A percentile compares a stretch with the other conserved stretches of the same genome.
These are phyloP conservation scores for Eurotiales sp. DNA, from an alignment of 2,329 filamentous ascomycete species.

Conservation along the genomic window DNA sequence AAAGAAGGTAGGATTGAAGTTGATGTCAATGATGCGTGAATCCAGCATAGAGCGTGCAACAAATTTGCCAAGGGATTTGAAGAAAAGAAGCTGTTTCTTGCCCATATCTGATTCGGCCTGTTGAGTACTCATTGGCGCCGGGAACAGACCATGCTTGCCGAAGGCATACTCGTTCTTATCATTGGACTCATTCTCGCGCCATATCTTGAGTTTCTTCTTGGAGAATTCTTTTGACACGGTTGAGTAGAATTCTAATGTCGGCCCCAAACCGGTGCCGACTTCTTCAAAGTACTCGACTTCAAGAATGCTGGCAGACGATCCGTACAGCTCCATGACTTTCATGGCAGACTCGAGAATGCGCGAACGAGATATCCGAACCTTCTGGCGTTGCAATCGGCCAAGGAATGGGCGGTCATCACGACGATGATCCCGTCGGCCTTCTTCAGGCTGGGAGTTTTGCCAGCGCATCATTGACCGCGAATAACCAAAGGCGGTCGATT, in stretches of 20 bases:
- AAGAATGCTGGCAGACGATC: conserved; percentile 89
- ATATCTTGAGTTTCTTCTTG: conserved; percentile 94
- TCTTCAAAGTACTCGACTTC: conserved; percentile 99
- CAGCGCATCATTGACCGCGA: conserved; percentile 95
- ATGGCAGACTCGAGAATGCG: conserved; percentile 94
- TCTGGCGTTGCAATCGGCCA: conserved; percentile 87
- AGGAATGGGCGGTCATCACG: conserved; percentile 88
- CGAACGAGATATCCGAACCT: conserved; percentile 93
- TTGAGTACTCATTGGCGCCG: conserved; percentile 79
- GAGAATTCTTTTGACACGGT: conserved; percentile 96
- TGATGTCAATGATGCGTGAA: conserved; percentile 94
- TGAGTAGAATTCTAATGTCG: conserved; percentile 96
- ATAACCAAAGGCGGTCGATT: conserved; percentile 97
- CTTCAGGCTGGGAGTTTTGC: conserved; percentile 87
- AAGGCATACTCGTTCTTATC: conserved; percentile 77
- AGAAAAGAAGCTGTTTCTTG: conserved; percentile 82
- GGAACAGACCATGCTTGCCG: conserved; percentile 80
- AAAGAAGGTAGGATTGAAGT: conserved; percentile 97
- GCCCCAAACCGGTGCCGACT: conserved; percentile 91
- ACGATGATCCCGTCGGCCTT: conserved; percentile 73
- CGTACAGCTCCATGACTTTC: conserved; percentile 98
- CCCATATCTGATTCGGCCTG: conserved; percentile 71
- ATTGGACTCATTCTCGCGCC: conserved; percentile 80
- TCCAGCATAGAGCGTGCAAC: conserved; percentile 98
- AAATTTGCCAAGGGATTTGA: conserved; percentile 93